Percentiles rank a stretch among this genome's conserved stretches.
phyloP scores from a whole-genome alignment of 208 protist species.

The Novymonas esmeraldas region DNA sequence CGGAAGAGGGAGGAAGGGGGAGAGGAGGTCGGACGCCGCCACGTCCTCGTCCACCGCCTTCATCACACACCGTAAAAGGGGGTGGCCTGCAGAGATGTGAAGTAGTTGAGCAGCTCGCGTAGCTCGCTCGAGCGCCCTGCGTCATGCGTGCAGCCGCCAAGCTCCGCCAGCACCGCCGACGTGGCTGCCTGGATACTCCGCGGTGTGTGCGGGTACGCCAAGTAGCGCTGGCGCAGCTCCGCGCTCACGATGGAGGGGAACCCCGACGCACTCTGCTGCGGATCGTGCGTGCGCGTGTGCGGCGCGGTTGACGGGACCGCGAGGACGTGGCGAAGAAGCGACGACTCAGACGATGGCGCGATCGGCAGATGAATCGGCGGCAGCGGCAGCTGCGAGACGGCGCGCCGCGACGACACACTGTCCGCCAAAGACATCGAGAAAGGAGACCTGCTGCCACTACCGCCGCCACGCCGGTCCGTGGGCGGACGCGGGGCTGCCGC shows the following conservation, averaged over 20 bases:
- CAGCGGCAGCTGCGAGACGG: background rate
- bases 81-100: conserved; percentile 40
- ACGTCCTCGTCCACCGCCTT: no score
- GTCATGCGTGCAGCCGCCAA: conserved; percentile 63
- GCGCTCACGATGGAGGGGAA: conserved; percentile 32
- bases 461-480: background rate
- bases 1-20: no score
- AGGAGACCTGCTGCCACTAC: background rate
- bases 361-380: background rate
- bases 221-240: conserved; percentile 33
- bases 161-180: conserved; percentile 50
- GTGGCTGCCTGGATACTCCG: conserved; percentile 44
- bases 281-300: background rate
- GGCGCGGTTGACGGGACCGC: background rate
- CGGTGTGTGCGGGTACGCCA: conserved; percentile 22
- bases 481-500: background rate
- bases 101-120: conserved; percentile 76
- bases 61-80: conserved; percentile 11
- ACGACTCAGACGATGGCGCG: background rate
- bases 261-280: background rate
- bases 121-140: conserved; percentile 53
- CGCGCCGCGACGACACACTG: background rate
- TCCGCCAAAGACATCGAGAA: background rate
- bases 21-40: no score
- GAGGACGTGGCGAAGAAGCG: background rate